Evolutionary conservation across 2,329 filamentous ascomycete species (phyloP).

Genomic region (Zasmidium citrigriseum): DNA sequence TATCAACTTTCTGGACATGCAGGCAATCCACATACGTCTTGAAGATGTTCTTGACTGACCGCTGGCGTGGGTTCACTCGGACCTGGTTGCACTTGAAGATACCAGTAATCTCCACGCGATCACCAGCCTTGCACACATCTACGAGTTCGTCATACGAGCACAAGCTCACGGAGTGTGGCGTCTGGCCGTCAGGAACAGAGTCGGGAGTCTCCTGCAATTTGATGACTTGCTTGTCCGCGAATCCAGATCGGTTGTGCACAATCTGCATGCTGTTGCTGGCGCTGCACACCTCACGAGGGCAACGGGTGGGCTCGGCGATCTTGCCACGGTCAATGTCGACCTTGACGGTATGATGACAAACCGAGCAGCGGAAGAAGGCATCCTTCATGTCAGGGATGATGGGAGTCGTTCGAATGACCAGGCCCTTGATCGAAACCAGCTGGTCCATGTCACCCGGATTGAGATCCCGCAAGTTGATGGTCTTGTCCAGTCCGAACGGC

Average conservation of each 20-base stretch:
- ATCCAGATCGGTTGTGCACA: constrained; percentile 90
- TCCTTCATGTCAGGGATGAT: constrained; percentile 99
- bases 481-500: constrained; percentile 83
- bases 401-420: constrained; percentile 93
- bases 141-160: constrained; percentile 97
- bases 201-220: constrained; percentile 98
- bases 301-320: constrained; percentile 90
- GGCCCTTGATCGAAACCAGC: constrained; percentile 88
- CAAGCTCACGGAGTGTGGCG: constrained; percentile 92
- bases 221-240: constrained; percentile 97
- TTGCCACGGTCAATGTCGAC: constrained; percentile 93
- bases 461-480: constrained; percentile 88
- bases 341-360: constrained; percentile 87
- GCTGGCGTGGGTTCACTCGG: constrained; percentile 87
- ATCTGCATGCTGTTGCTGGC: constrained; percentile 97
- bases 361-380: constrained; percentile 93
- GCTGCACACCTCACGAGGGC: constrained; percentile 77
- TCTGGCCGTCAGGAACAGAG: constrained; percentile 90
- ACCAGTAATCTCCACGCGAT: constrained; percentile 91
- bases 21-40: constrained; percentile 97
- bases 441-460: constrained; percentile 97
- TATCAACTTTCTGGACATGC: constrained; percentile 95
- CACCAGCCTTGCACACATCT: constrained; percentile 96
- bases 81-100: constrained; percentile 96
- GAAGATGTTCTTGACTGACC: constrained; percentile 91